Conservation (phyloP, 2,329 filamentous ascomycete genomes). For the Aspergillus vadensis region DNA sequence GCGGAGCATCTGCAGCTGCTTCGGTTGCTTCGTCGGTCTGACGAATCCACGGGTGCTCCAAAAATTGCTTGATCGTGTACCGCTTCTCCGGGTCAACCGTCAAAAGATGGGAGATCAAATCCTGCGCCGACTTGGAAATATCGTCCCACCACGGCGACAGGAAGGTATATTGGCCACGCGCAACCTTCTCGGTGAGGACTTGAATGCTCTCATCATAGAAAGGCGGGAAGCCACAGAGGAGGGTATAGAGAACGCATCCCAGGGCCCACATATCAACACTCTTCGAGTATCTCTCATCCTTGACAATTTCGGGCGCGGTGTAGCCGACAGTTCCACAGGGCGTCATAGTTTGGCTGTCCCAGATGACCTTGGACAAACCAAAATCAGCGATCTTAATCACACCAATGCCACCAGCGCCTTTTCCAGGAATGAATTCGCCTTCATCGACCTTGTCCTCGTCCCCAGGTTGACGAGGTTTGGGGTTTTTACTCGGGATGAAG, state of each 20-base stretch:
- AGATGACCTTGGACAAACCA: slow-evolving; percentile 94
- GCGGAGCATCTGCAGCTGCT: slow-evolving; percentile 69
- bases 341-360: slow-evolving; percentile 98
- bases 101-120: slow-evolving; percentile 88
- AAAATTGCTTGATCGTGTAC: slow-evolving; percentile 89
- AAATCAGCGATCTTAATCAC: slow-evolving; percentile 98
- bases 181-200: slow-evolving; percentile 95
- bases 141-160: slow-evolving; percentile 99
- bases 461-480: slow-evolving; percentile 78
- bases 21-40: slow-evolving; percentile 68
- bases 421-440: slow-evolving; percentile 81
- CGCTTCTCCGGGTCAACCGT: slow-evolving; percentile 95
- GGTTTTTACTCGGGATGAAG: slow-evolving; percentile 75
- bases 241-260: slow-evolving; percentile 93
- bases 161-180: slow-evolving; percentile 94
- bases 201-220: slow-evolving; percentile 99
- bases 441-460: slow-evolving; percentile 98
- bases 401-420: slow-evolving; percentile 87
- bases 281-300: slow-evolving; percentile 98
- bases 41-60: slow-evolving; percentile 91
- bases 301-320: slow-evolving; percentile 97
- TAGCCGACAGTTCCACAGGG: slow-evolving; percentile 99
- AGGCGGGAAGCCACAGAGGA: slow-evolving; percentile 95
- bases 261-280: slow-evolving; percentile 99
- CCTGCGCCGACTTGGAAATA: slow-evolving; percentile 91